Evolutionary conservation across 306 rosid genomes (phyloP), one percentile per base, ranked within the genome.

Genomic region (Gastrolobium bilobum): DNA sequence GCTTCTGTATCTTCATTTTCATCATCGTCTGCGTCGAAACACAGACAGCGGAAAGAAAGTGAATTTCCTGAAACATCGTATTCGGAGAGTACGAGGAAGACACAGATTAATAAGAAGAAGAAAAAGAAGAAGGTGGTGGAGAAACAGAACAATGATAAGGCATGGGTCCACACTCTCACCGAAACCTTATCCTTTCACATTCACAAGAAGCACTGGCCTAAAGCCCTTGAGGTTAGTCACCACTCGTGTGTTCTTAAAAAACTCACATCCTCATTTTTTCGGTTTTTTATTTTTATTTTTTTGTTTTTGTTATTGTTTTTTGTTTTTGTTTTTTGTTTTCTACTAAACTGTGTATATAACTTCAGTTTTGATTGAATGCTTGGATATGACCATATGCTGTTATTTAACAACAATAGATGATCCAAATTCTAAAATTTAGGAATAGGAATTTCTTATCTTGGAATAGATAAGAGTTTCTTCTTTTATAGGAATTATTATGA

Each of bases 81-180:
- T 8, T 78, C 79, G 11, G 86, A 81, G 50, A 43, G 13, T 46
- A 40, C 31, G 15, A 84, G 38, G 84, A 88, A 51, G 54, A 14
- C 74, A 10, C 87, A 89, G 3, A 48, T 91, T 35, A 50, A 34
- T 0, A 88, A 86, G 82, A 90, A 87, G 71, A 61, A 90, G 47
- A 90, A 90, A 87, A 92, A 86, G 42, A 92, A 90, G 87, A 90
- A 84, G 84, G 87, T 83, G 72, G 26, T 83, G 82, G 91, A 89
- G 75, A 85, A 85, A 4, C 79, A 77, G 62, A 42, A 72, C 52
- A 75, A 83, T 6, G 88, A 86, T 68, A 93, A 89, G 83, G 91
- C 87, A n/a, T 89, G 90, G 97, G 97, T 54, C 67, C 85, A 63
- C 83, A 84, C 93, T 75, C 92, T 93, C 83, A 84, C 98, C 3